phyloP scores from a whole-genome alignment of 352 stramenopile genomes.

The Globisporangium iwayamae region DNA sequence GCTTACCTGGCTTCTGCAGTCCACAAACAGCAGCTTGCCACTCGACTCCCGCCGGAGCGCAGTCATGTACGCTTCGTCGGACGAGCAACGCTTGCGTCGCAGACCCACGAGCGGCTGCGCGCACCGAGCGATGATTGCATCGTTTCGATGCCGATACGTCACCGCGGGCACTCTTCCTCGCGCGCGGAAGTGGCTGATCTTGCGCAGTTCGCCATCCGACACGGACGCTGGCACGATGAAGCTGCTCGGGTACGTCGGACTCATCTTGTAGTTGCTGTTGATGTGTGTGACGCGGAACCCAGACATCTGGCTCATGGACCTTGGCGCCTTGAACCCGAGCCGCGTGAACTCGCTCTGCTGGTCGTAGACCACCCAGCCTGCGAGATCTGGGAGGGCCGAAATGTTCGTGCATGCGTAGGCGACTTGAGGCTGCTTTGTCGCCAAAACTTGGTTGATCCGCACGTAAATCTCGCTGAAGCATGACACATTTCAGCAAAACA shows the following conservation, averaged over 20 bases:
- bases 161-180: conserved; percentile 91
- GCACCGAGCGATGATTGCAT: conserved; percentile 90
- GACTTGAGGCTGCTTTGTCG: conserved; percentile 42
- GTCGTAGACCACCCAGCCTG: conserved; percentile 58
- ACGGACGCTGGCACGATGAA: conserved; percentile 91
- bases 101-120: conserved; percentile 94
- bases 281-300: conserved; percentile 65
- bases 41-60: conserved; percentile 54
- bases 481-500: background rate
- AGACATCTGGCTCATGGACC: conserved; percentile 28
- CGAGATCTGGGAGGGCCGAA: conserved; percentile 33
- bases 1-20: conserved; percentile 72
- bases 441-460: conserved; percentile 57
- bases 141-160: conserved; percentile 89
- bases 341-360: conserved; percentile 54
- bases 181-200: conserved; percentile 89
- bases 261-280: conserved; percentile 82
- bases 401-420: conserved; percentile 45
- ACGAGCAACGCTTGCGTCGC: conserved; percentile 85
- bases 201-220: conserved; percentile 88
- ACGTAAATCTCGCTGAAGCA: conserved; percentile 53
- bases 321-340: conserved; percentile 45
- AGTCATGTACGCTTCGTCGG: conserved; percentile 87
- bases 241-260: conserved; percentile 67
- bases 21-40: conserved; percentile 69